phyloP scores from a whole-genome alignment of 805 yeast species.

The Torulaspora franciscae region DNA sequence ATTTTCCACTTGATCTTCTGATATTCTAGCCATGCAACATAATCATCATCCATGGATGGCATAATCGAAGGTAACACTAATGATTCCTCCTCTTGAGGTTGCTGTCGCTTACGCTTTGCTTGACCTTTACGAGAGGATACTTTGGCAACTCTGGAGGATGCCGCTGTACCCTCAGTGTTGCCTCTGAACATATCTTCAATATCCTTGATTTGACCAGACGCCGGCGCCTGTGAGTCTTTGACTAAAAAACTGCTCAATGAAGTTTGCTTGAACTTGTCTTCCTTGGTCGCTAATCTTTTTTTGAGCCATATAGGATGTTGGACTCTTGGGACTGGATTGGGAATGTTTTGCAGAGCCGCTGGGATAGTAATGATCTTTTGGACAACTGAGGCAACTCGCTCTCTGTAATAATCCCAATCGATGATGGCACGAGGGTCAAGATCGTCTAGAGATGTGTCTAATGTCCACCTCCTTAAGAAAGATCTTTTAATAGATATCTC shows the following conservation, averaged over 20 bases:
- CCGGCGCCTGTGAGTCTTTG: conserved; percentile 40
- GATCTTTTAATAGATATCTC: conserved; percentile 64
- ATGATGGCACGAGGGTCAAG: conserved; percentile 85
- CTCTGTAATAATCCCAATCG: conserved; percentile 91
- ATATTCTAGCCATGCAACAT: conserved; percentile 60
- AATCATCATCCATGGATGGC: conserved; percentile 65
- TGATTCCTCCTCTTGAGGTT: conserved; percentile 45
- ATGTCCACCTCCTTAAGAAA: conserved; percentile 80
- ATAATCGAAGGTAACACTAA: conserved; percentile 39
- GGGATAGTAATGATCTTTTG: conserved; percentile 96
- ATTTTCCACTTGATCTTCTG: conserved; percentile 86
- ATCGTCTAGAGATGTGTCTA: conserved; percentile 66
- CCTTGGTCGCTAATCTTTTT: conserved; percentile 52
- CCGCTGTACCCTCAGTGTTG: conserved; percentile 22
- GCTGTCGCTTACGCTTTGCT: conserved; percentile 31
- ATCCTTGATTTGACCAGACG: conserved; percentile 47
- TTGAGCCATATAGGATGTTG: conserved; percentile 91
- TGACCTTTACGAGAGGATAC: conserved; percentile 35
- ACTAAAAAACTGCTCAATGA: conserved; percentile 56
- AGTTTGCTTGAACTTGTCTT: conserved; percentile 69
- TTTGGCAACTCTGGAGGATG: conserved; percentile 35
- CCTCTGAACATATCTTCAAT: conserved; percentile 64
- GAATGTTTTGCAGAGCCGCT: conserved; percentile 84
- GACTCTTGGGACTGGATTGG: conserved; percentile 92
- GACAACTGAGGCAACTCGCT: conserved; percentile 84